Conservation (phyloP, 495 filamentous ascomycete species). For the Xylaria flabelliformis region DNA sequence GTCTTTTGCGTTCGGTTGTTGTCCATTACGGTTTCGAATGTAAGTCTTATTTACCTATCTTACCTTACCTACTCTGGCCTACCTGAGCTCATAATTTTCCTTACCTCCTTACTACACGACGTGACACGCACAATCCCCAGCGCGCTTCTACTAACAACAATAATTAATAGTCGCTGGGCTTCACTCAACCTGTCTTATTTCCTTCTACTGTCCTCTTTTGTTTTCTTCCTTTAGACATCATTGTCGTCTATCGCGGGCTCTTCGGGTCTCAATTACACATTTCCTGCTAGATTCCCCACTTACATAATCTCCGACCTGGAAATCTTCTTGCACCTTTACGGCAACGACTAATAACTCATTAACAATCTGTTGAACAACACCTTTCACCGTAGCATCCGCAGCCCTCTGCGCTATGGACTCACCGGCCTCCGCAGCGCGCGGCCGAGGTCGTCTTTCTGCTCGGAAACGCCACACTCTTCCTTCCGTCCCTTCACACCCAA, state of each 20-base stretch:
- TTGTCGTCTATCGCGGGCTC: conserved; percentile 12
- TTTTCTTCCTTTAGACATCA: neutral
- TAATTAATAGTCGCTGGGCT: neutral
- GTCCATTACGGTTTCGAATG: neutral
- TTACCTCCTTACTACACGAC: conserved; percentile 20
- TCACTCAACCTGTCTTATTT: neutral
- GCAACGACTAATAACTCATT: conserved; percentile 28
- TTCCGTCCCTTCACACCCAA: conserved; percentile 18
- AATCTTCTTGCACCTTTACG: conserved; percentile 34
- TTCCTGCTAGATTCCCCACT: conserved; percentile 37
- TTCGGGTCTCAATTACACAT: conserved; percentile 23
- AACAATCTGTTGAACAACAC: conserved; percentile 7
- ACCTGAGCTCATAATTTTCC: conserved; percentile 15
- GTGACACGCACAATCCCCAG: conserved; percentile 8
- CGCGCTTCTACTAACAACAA: conserved; percentile 8
- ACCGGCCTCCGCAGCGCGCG: conserved; percentile 28
- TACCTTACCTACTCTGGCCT: neutral
- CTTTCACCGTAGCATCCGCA: neutral
- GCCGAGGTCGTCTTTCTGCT: conserved; percentile 31
- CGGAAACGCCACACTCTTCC: conserved; percentile 33
- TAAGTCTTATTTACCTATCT: conserved; percentile 16
- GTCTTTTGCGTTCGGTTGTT: neutral
- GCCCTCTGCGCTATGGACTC: conserved; percentile 34
- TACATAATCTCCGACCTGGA: conserved; percentile 41
- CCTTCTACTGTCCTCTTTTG: conserved; percentile 11